Conservation (phyloP, 352 stramenopile genomes). For the Pythium rishiriense region DNA sequence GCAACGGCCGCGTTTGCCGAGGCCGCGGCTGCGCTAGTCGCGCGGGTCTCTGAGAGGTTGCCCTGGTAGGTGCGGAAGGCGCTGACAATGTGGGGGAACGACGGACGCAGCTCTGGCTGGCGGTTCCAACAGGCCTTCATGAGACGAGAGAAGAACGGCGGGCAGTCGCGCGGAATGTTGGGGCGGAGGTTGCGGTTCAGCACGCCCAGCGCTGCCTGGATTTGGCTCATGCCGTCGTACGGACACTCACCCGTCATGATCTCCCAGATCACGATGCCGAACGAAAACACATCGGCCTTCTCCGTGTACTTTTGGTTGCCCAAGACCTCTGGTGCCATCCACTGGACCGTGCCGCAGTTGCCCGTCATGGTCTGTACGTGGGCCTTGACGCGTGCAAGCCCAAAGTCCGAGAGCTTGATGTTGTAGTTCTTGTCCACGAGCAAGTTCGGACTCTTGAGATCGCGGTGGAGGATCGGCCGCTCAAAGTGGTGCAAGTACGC, state of each 20-base stretch:
- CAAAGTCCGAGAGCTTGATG: slow-evolving; percentile 93
- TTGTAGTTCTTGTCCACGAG: slow-evolving; percentile 83
- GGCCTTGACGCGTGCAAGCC: slow-evolving; percentile 89
- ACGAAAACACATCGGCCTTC: slow-evolving; percentile 90
- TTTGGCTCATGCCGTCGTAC: slow-evolving; percentile 87
- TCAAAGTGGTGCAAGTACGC: slow-evolving; percentile 83
- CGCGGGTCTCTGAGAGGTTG: slow-evolving; percentile 10
- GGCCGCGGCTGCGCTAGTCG: not conserved
- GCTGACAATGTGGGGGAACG: slow-evolving; percentile 69
- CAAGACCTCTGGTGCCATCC: slow-evolving; percentile 84
- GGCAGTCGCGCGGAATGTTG: slow-evolving; percentile 62
- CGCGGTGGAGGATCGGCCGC: slow-evolving; percentile 80
- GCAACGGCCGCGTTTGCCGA: slow-evolving; percentile 14
- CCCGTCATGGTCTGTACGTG: slow-evolving; percentile 92
- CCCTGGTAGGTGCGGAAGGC: slow-evolving; percentile 44
- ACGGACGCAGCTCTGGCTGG: slow-evolving; percentile 64
- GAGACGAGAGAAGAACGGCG: slow-evolving; percentile 62
- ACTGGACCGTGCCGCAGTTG: slow-evolving; percentile 88
- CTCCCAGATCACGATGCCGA: slow-evolving; percentile 91
- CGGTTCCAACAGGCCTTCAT: slow-evolving; percentile 81
- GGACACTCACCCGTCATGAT: slow-evolving; percentile 86
- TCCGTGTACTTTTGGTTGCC: slow-evolving; percentile 89
- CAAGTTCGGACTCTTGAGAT: slow-evolving; percentile 86
- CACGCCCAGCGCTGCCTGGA: slow-evolving; percentile 65
- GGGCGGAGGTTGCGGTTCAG: slow-evolving; percentile 71